Percentiles rank a stretch among this genome's conserved stretches.
phyloP scores from a whole-genome alignment of 2,329 filamentous ascomycete genomes.

The Diplodia intermedia region DNA sequence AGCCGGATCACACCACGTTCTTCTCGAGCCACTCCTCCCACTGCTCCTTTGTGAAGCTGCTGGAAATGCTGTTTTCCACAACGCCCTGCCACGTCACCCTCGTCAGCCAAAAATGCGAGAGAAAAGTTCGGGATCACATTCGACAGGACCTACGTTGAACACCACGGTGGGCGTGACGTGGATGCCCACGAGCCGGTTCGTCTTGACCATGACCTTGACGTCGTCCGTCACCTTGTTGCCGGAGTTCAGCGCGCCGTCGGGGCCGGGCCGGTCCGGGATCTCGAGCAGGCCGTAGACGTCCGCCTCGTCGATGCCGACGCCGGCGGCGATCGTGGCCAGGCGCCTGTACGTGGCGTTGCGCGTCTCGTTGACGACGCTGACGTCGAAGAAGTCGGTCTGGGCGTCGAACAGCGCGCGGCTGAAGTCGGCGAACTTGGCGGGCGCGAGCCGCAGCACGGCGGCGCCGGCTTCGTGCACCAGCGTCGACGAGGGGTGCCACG shows the following conservation, averaged over 20 bases:
- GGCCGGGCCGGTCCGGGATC: conserved; percentile 72
- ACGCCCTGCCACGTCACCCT: conserved; percentile 57
- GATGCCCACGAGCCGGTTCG: conserved; percentile 74
- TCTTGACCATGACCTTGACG: conserved; percentile 80
- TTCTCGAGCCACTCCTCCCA: conserved; percentile 84
- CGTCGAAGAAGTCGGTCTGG: conserved; percentile 84
- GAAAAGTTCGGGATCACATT: background rate
- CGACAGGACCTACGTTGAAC: conserved; percentile 66
- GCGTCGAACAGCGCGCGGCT: conserved; percentile 70
- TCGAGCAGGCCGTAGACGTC: conserved; percentile 72
- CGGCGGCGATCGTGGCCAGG: conserved; percentile 74
- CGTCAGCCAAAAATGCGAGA: background rate
- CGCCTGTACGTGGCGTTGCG: conserved; percentile 84
- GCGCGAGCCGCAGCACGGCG: conserved; percentile 75
- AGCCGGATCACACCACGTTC: conserved; percentile 58
- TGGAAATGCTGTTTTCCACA: conserved; percentile 78
- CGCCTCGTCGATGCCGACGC: conserved; percentile 74
- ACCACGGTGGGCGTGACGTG: conserved; percentile 92
- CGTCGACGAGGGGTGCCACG: conserved; percentile 84
- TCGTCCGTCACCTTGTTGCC: conserved; percentile 87
- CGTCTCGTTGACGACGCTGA: conserved; percentile 80
- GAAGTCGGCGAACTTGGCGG: conserved; percentile 81
- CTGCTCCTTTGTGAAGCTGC: conserved; percentile 77
- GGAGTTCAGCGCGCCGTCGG: conserved; percentile 71
- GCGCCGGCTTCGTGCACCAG: conserved; percentile 79